phyloP scores from a whole-genome alignment of 176 grass and related monocot species.

The Oryza glumipatula region DNA sequence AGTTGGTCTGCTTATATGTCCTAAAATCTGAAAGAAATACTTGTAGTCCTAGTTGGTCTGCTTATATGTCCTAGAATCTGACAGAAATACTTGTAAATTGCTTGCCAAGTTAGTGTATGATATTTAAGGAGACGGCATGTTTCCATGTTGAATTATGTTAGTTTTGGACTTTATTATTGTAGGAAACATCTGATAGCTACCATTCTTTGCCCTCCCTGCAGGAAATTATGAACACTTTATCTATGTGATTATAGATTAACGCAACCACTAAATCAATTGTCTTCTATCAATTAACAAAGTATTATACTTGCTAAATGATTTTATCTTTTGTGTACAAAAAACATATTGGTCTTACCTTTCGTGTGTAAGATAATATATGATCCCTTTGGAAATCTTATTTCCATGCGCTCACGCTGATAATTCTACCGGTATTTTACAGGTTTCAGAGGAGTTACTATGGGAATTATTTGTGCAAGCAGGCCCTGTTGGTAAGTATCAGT shows the following conservation, averaged over 20 bases:
- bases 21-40: not conserved
- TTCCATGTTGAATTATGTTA: not conserved
- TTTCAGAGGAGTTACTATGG: slow-evolving; percentile 85
- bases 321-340: not conserved
- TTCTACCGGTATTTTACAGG: slow-evolving; percentile 44
- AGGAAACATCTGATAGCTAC: not conserved
- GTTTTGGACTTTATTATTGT: not conserved
- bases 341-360: not conserved
- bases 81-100: slow-evolving; percentile 1
- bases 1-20: not conserved
- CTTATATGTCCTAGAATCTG: not conserved
- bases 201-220: not conserved
- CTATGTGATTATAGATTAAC: not conserved
- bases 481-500: slow-evolving; percentile 81
- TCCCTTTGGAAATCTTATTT: slow-evolving; percentile 5
- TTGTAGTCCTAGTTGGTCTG: not conserved
- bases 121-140: not conserved
- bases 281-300: not conserved
- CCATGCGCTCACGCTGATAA: slow-evolving; percentile 2
- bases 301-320: not conserved
- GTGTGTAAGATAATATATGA: not conserved
- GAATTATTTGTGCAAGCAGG: slow-evolving; percentile 97
- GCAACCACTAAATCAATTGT: not conserved
- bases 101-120: not conserved
- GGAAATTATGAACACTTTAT: not conserved